phyloP scores from a whole-genome alignment of 768 basidiomycete genomes.

The Lentinula sp. region DNA sequence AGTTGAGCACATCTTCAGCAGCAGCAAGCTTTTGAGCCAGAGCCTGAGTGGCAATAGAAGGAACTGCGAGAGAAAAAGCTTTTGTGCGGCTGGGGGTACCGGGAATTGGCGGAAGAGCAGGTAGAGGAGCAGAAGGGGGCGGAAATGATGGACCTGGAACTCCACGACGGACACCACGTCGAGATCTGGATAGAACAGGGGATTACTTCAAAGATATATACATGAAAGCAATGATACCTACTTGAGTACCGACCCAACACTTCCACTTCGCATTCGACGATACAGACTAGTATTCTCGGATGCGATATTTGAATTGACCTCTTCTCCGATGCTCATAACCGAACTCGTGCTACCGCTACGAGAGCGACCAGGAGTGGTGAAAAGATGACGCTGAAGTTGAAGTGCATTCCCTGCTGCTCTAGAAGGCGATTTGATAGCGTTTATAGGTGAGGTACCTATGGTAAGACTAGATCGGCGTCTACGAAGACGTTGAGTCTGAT shows the following conservation, averaged over 20 bases:
- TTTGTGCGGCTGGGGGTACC: background rate
- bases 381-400: constrained; percentile 42
- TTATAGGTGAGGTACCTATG: constrained; percentile 45
- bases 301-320: constrained; percentile 18
- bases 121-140: background rate
- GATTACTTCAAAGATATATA: background rate
- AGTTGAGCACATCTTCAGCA: background rate
- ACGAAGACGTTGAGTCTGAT: constrained; percentile 38
- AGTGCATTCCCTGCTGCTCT: constrained; percentile 45
- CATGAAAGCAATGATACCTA: constrained; percentile 16
- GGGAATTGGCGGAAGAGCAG: background rate
- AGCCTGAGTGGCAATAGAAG: background rate
- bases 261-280: constrained; percentile 53
- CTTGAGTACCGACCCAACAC: constrained; percentile 31
- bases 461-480: constrained; percentile 62
- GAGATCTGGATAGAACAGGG: constrained; percentile 23
- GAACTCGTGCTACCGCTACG: constrained; percentile 40
- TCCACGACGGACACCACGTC: constrained; percentile 30
- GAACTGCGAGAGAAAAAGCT: background rate
- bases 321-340: constrained; percentile 8
- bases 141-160: constrained; percentile 10
- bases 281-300: constrained; percentile 35
- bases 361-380: constrained; percentile 30
- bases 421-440: constrained; percentile 50
- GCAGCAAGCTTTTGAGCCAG: background rate